Evolutionary conservation across 2,329 filamentous ascomycete species (phyloP).

Genomic region (Thelonectria rubi): DNA sequence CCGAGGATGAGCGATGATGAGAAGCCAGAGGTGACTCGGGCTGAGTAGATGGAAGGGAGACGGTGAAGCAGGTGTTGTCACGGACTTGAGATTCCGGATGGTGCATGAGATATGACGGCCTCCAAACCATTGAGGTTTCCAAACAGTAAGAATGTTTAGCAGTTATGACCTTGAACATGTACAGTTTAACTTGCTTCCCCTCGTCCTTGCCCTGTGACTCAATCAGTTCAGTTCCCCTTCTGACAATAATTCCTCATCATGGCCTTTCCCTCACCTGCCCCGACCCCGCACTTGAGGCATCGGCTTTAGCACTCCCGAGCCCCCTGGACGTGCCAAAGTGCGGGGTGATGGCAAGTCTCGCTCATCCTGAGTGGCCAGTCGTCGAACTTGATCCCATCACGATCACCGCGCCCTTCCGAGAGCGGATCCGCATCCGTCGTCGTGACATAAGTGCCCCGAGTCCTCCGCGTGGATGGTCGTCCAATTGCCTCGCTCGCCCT

Average conservation of each 20-base stretch:
- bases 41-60: too few species aligned
- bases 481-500: not conserved
- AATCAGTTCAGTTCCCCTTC: too few species aligned
- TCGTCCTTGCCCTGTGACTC: too few species aligned
- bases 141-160: not conserved
- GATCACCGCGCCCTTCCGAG: not conserved
- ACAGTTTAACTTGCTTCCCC: too few species aligned
- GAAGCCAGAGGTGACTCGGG: conserved; percentile 24
- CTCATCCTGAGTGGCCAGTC: not conserved
- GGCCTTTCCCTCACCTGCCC: not conserved
- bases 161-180: not conserved
- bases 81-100: too few species aligned
- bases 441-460: not conserved
- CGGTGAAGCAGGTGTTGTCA: not conserved
- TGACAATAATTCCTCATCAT: not conserved
- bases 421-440: conserved; percentile 20
- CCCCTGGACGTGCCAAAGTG: not conserved
- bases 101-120: too few species aligned
- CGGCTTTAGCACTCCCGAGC: not conserved
- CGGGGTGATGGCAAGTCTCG: conserved; percentile 1
- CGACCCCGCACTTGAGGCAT: conserved; percentile 9
- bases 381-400: not conserved
- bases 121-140: too few species aligned
- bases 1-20: conserved; percentile 15
- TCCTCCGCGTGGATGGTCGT: too few species aligned